Conservation (phyloP, 345 rosid species). For the Microthlaspi erraticum region DNA sequence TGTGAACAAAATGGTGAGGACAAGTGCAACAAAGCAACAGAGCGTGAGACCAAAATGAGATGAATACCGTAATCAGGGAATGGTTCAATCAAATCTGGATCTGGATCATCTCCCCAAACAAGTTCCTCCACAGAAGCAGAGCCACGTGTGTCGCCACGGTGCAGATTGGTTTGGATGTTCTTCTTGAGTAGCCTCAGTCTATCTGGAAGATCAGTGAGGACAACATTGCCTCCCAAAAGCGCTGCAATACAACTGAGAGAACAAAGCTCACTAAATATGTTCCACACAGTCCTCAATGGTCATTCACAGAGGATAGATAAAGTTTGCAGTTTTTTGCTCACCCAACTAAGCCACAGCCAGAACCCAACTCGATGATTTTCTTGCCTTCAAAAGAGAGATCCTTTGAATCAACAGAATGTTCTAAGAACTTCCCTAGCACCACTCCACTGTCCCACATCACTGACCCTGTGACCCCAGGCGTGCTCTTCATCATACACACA, state of each 20-base stretch:
- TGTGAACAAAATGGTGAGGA: slow-evolving; percentile 6
- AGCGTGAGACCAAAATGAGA: neutral
- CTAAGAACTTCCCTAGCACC: slow-evolving; percentile 85
- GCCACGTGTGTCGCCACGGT: slow-evolving; percentile 54
- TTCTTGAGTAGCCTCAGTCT: slow-evolving; percentile 78
- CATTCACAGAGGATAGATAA: slow-evolving; percentile 10
- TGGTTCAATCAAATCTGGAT: slow-evolving; percentile 61
- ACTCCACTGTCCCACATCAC: slow-evolving; percentile 98
- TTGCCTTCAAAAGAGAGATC: slow-evolving; percentile 71
- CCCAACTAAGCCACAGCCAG: slow-evolving; percentile 98
- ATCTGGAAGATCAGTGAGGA: slow-evolving; percentile 90
- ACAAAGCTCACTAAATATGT: slow-evolving; percentile 15
- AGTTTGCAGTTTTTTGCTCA: slow-evolving; percentile 36
- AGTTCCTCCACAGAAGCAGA: slow-evolving; percentile 74
- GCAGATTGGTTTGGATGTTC: slow-evolving; percentile 68
- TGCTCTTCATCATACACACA: slow-evolving; percentile 48
- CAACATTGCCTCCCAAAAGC: slow-evolving; percentile 79
- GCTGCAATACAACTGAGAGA: slow-evolving; percentile 77
- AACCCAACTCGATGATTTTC: slow-evolving; percentile 84
- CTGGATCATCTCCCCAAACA: slow-evolving; percentile 80
- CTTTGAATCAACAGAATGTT: slow-evolving; percentile 81
- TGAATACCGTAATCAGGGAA: slow-evolving; percentile 73
- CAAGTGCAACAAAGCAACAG: neutral
- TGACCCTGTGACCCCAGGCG: slow-evolving; percentile 89
- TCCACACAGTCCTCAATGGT: neutral